Base-by-base conservation (phyloP, 2,329 filamentous ascomycete genomes). In the Aspergillus viridinutans region DNA sequence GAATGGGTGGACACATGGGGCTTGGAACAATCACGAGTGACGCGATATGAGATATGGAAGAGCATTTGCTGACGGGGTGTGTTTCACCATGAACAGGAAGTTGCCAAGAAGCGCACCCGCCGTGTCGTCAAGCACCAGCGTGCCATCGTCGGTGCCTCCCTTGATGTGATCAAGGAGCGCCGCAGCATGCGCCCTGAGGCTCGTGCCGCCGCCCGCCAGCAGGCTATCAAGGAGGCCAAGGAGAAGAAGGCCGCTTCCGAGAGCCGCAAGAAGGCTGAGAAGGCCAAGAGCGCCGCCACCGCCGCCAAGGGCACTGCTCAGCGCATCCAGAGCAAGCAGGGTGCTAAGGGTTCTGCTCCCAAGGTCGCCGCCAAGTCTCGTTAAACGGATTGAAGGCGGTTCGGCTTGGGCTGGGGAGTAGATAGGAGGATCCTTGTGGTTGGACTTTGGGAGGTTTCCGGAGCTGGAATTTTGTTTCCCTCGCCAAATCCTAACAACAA, bases 141-240 rank as follows among this genome's bases (percentile, higher is more conserved):
- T 85, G 93, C 89, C 78, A 96, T 99, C 80, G 94, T 99, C 72
- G 94, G 94, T 86, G 94, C 94, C 71, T 97, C 94, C 65, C 92
- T 99, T 80, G 94, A 99, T 79, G 92, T 97, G 76, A 97, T 99
- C 87, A 97, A 97, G 89, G 94, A 99, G 88, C 91, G 91, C 83
- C 92, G 94, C 76, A 81, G 85, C 72, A 88, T 91, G 85, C 91
- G 94, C 80, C 94, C 94, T 72, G 94, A 97, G 85, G 93, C 92
- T 77, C 92, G 94, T 78, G 85, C 87, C 73, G 94, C 94, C 74
- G 92, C 92, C 76, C 93, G 94, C 76, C 83, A 85, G 69, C 83
- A 87, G 71, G 93, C 94, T 79, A 92, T 97, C 83, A 93, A 93
- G 85, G 92, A 95, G 78, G 90, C 87, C 83, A 99, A 99, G 90